Percentiles rank a stretch among this genome's conserved stretches.
These are phyloP conservation scores for Monosporozyma unispora DNA, from an alignment of 805 yeast species.

Conservation along the genomic window DNA sequence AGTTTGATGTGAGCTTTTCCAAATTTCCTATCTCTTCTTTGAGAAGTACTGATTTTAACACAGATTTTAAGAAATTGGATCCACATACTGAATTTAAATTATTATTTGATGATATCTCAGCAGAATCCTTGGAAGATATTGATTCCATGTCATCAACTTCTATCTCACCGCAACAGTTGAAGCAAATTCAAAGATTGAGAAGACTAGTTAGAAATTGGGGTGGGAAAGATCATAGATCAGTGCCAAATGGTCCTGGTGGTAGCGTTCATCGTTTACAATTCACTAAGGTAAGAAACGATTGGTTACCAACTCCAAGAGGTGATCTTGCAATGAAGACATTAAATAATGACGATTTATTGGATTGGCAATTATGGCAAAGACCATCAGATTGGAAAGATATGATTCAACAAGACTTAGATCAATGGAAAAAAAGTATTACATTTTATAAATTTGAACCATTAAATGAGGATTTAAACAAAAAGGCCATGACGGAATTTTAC, in stretches of 20 bases:
- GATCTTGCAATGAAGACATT: slow-evolving; percentile 55
- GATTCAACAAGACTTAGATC: slow-evolving; percentile 33
- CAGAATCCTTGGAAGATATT: slow-evolving; percentile 64
- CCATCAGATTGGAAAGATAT: slow-evolving; percentile 44
- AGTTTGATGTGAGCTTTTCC: slow-evolving; percentile 20
- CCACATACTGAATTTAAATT: slow-evolving; percentile 66
- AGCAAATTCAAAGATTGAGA: slow-evolving; percentile 45
- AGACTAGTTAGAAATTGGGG: slow-evolving; percentile 73
- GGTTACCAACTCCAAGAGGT: slow-evolving; percentile 62
- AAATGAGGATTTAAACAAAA: slow-evolving; percentile 29
- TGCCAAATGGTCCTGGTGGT: slow-evolving; percentile 50
- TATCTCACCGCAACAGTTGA: slow-evolving; percentile 58
- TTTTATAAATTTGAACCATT: slow-evolving; percentile 46
- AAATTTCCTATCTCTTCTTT: slow-evolving; percentile 13
- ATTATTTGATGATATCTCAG: slow-evolving; percentile 62
- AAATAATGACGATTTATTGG: slow-evolving; percentile 31
- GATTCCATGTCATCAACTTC: slow-evolving; percentile 64
- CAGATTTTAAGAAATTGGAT: slow-evolving; percentile 42
- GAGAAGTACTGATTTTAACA: slow-evolving; percentile 13
- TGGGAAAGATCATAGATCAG: slow-evolving; percentile 61
- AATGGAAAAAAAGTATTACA: slow-evolving; percentile 36
- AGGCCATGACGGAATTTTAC: slow-evolving; percentile 41
- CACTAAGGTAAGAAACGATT: slow-evolving; percentile 69
- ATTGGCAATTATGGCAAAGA: slow-evolving; percentile 30
- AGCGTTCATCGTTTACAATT: slow-evolving; percentile 55